Evolutionary conservation across 257 asterid species (phyloP).

Genomic region (Primulina eburnea): DNA sequence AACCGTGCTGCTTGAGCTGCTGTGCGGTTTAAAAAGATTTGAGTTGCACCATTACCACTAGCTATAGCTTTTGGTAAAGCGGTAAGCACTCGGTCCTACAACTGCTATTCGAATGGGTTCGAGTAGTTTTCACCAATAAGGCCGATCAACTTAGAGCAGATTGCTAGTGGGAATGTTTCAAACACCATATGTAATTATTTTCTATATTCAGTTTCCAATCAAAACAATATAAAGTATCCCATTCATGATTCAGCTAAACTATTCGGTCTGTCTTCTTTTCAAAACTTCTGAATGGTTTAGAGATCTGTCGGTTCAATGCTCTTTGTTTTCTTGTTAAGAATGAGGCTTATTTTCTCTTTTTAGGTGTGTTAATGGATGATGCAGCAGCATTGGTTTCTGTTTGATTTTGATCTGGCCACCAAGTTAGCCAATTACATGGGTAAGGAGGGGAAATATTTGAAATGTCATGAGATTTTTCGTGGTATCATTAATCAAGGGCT

Average conservation of each 20-base stretch:
- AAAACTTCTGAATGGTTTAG: neutral
- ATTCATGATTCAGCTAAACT: neutral
- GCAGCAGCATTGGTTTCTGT: constrained; percentile 81
- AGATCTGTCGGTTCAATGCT: neutral
- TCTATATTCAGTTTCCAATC: neutral
- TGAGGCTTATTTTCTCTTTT: constrained; percentile 21
- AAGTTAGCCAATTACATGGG: constrained; percentile 93
- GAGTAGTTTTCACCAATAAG: neutral
- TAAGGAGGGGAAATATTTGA: constrained; percentile 73
- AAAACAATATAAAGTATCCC: neutral
- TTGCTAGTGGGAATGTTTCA: neutral
- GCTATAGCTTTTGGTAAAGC: no score
- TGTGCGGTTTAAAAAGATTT: no score
- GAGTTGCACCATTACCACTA: no score
- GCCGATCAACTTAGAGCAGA: neutral
- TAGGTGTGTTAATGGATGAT: constrained; percentile 97
- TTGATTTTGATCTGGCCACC: constrained; percentile 81
- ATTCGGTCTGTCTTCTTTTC: neutral
- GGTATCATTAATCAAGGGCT: constrained; percentile 80
- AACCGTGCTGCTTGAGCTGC: no score
- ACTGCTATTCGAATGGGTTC: no score
- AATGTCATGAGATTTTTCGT: constrained; percentile 78
- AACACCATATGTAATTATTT: neutral
- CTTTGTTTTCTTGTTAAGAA: constrained; percentile 1
- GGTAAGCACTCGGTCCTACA: no score